Percentiles rank a stretch among this genome's conserved stretches.
phyloP scores from a whole-genome alignment of 305 asterid genomes.

The Solanum hybrid region DNA sequence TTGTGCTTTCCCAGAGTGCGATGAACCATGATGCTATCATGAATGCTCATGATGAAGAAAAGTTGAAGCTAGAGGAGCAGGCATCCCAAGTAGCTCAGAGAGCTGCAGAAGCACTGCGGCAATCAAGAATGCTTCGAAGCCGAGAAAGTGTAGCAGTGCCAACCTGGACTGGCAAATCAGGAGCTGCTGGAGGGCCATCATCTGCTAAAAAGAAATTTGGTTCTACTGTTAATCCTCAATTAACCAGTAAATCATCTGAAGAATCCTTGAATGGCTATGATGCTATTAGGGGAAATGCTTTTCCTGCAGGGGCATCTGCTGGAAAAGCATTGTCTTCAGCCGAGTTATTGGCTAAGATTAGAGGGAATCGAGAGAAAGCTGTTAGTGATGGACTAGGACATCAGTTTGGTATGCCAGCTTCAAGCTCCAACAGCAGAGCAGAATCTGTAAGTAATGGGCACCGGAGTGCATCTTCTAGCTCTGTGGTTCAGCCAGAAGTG shows the following conservation, averaged over 20 bases:
- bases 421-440: conserved; percentile 30
- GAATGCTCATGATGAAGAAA: conserved; percentile 84
- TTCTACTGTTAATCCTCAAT: conserved; percentile 48
- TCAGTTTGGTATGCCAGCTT: conserved; percentile 37
- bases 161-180: conserved; percentile 95
- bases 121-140: conserved; percentile 80
- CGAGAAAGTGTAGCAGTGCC: conserved; percentile 75
- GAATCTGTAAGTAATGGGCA: conserved; percentile 21
- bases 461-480: conserved; percentile 26
- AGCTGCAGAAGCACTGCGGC: conserved; percentile 94
- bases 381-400: conserved; percentile 63
- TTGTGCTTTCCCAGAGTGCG: conserved; percentile 63
- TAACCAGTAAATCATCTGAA: conserved; percentile 35
- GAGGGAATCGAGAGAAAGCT: conserved; percentile 59
- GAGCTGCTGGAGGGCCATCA: conserved; percentile 93
- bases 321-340: conserved; percentile 87
- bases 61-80: conserved; percentile 63
- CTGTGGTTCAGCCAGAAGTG: conserved; percentile 63
- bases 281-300: conserved; percentile 26
- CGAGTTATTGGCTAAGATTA: conserved; percentile 63
- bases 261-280: conserved; percentile 19
- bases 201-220: conserved; percentile 68
- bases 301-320: conserved; percentile 69
- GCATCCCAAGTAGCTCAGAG: conserved; percentile 89
- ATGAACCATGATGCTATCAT: conserved; percentile 89